phyloP scores from a whole-genome alignment of 2,329 filamentous ascomycete species.

The Colletotrichum lindemuthianum region DNA sequence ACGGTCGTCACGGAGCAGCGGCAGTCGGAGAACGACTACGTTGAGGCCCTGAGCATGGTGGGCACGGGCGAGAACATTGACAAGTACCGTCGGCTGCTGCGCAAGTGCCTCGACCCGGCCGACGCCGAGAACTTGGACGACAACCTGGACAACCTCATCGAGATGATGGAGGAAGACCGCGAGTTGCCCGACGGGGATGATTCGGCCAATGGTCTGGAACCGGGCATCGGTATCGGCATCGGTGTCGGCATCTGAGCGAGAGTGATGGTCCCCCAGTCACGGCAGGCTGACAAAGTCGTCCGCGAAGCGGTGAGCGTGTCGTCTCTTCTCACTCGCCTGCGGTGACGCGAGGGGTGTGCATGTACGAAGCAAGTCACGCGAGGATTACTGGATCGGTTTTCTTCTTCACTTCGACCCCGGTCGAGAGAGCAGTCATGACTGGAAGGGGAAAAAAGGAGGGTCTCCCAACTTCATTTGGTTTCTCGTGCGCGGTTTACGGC shows the following conservation, averaged over 20 bases:
- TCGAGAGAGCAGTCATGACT: too few relatives aligned
- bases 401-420: too few relatives aligned
- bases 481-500: too few relatives aligned
- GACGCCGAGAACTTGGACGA: slow-evolving; percentile 75
- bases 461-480: too few relatives aligned
- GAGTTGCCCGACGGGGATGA: slow-evolving; percentile 51
- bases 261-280: too few relatives aligned
- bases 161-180: slow-evolving; percentile 71
- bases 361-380: slow-evolving; percentile 9
- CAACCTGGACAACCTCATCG: slow-evolving; percentile 68
- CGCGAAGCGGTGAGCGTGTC: too few relatives aligned
- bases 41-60: slow-evolving; percentile 73
- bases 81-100: slow-evolving; percentile 76
- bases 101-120: slow-evolving; percentile 73
- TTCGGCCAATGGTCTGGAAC: slow-evolving; percentile 41
- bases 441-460: too few relatives aligned
- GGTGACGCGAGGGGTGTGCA: slow-evolving; percentile 1
- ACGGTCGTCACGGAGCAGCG: slow-evolving; percentile 68
- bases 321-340: too few relatives aligned
- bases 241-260: slow-evolving; percentile 27
- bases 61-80: slow-evolving; percentile 79
- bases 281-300: neutral
- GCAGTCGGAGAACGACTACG: slow-evolving; percentile 72
- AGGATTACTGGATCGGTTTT: neutral
- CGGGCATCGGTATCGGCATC: slow-evolving; percentile 39